A percentile compares a stretch with the other conserved stretches of the same genome.
These are phyloP conservation scores for Cucurbita argyrosperma DNA, from an alignment of 306 rosid species.

Conservation along the genomic window DNA sequence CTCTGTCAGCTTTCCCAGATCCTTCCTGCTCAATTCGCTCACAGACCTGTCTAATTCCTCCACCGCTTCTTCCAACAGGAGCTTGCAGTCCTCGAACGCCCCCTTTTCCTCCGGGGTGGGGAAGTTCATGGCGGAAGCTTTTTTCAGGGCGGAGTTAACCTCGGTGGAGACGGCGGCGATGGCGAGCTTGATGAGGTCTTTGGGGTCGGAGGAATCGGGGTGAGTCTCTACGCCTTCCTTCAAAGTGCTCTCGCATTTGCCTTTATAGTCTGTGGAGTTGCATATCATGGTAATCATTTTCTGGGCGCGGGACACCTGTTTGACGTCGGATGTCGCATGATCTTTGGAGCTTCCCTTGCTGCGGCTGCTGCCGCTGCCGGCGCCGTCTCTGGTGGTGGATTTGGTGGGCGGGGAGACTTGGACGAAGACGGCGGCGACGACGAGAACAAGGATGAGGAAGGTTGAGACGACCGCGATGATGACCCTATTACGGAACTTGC, in stretches of 20 bases:
- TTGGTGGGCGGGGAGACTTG: constrained; percentile 11
- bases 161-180: constrained; percentile 25
- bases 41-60: constrained; percentile 32
- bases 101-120: constrained; percentile 24
- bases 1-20: neutral
- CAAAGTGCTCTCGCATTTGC: constrained; percentile 36
- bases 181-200: constrained; percentile 35
- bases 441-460: constrained; percentile 16
- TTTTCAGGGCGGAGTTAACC: constrained; percentile 26
- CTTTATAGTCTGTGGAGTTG: constrained; percentile 31
- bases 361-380: neutral
- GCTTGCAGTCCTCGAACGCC: constrained; percentile 62
- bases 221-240: constrained; percentile 2
- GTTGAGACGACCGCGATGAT: constrained; percentile 21
- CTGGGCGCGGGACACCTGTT: neutral
- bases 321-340: neutral
- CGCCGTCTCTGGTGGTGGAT: neutral
- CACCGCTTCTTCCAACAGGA: constrained; percentile 28
- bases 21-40: neutral
- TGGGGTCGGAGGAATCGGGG: constrained; percentile 20
- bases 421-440: constrained; percentile 7
- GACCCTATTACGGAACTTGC: constrained; percentile 28
- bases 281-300: constrained; percentile 33
- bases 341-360: neutral
- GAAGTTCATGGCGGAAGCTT: constrained; percentile 13